Base-by-base conservation (phyloP, 2,329 filamentous ascomycete species). In the Colletotrichum spaethianum region DNA sequence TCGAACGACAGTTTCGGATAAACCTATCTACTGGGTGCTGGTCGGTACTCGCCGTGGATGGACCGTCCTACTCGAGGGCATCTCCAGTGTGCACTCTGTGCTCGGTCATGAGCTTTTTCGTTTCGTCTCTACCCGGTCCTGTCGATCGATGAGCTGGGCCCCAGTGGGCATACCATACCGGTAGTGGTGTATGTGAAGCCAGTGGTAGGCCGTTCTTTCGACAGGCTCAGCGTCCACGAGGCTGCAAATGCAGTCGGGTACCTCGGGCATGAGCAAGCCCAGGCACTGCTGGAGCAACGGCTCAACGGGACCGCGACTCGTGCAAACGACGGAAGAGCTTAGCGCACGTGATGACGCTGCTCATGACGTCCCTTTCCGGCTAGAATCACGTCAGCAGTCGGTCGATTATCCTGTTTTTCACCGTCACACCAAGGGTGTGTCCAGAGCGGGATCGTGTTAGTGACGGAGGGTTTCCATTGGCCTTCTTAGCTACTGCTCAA, bases 341-440 rank as follows among this genome's bases (percentile, higher is more conserved):
- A 60, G 65, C 31, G 65, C 70, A 73, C 70, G 70, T 73, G 70
- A 73, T 73, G 70, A 73, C 67, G 70, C 64, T 63, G 48, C 40
- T 62, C 61, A 62, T 67, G 70, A 70, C 67, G 67, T 67, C 57
- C 67, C 42, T 31, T 69, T 70, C 28, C 46, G 53, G 52, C 7
- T 50, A 64, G 53, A 52, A 72, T 72, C 59, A 72, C 65, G 59
- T 70, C 70, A 72, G 70, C 38, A 63, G 28, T 14, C n/a, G 36
- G 65, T 28, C 38, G 26, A 20, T 23, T 40, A 28, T 38, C 36
- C 26, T 63, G 52, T 23, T 28, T 36, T 16, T 1, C 42, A 36
- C 18, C 6, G 6, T 31, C 20, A 63, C 59, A 56, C 65, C 52
- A 40, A 16, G 42, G 67, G 65, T n/a, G 70, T 72, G 52, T 28